Evolutionary conservation across 2,329 filamentous ascomycete species (phyloP).

Genomic region (Ceratocystis diversiconidia): DNA sequence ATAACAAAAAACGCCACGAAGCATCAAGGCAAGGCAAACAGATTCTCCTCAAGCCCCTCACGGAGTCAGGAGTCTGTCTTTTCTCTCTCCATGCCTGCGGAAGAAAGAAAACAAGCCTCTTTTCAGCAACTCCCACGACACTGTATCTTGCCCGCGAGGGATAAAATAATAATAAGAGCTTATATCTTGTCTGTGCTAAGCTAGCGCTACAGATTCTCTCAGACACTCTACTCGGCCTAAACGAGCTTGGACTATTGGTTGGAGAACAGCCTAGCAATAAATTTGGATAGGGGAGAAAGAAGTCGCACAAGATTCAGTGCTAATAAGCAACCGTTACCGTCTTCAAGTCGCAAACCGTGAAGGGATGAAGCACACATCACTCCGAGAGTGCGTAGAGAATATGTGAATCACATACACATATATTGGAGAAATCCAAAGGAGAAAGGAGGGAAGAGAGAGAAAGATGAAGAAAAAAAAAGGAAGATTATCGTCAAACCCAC

Average conservation of each 20-base stretch:
- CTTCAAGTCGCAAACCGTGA: neutral
- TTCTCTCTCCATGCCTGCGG: no score
- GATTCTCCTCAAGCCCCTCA: neutral
- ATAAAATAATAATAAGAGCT: no score
- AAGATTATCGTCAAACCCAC: neutral
- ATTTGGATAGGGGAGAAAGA: neutral
- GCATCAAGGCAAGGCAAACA: neutral
- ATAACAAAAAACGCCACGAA: neutral
- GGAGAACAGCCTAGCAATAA: neutral
- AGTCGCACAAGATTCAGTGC: neutral
- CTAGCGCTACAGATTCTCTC: neutral
- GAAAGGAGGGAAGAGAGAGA: neutral
- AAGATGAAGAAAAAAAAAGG: conserved; percentile 2
- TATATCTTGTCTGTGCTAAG: neutral
- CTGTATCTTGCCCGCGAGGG: no score
- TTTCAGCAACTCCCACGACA: no score
- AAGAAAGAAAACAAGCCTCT: no score
- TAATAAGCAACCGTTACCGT: neutral
- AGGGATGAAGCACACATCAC: neutral
- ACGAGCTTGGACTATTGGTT: neutral
- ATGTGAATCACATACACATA: neutral
- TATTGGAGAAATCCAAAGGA: neutral
- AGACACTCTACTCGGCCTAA: neutral
- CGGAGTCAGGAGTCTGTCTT: no score
- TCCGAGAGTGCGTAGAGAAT: neutral